phyloP scores from a whole-genome alignment of 1,139 yeast genomes.

The Yamadazyma dushanensis region DNA sequence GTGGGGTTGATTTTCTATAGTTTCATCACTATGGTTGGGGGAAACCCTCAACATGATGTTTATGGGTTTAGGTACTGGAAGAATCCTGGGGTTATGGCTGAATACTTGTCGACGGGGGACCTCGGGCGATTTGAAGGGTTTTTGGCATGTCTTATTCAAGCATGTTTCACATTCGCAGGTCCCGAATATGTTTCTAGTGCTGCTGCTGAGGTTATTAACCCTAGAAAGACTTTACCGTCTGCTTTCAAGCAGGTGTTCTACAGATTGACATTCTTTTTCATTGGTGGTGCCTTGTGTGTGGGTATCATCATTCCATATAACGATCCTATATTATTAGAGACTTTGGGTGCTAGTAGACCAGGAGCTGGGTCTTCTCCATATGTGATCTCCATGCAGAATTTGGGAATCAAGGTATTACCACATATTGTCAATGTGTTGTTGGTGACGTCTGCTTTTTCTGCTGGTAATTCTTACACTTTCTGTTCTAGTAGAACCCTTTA shows the following conservation, averaged over 20 bases:
- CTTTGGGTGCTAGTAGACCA: slow-evolving; percentile 36
- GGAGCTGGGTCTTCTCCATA: slow-evolving; percentile 78
- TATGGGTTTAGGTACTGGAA: slow-evolving; percentile 69
- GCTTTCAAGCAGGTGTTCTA: slow-evolving; percentile 76
- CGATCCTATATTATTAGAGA: slow-evolving; percentile 49
- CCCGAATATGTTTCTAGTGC: slow-evolving; percentile 68
- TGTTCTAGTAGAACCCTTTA: slow-evolving; percentile 46
- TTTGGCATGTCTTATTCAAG: slow-evolving; percentile 64
- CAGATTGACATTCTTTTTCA: slow-evolving; percentile 65
- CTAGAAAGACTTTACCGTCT: slow-evolving; percentile 71
- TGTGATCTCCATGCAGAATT: slow-evolving; percentile 49
- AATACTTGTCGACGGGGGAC: slow-evolving; percentile 30
- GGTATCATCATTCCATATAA: slow-evolving; percentile 75
- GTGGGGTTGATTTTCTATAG: slow-evolving; percentile 51
- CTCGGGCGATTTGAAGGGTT: slow-evolving; percentile 59
- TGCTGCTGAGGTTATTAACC: slow-evolving; percentile 75
- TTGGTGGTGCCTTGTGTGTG: slow-evolving; percentile 45
- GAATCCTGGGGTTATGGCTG: slow-evolving; percentile 60
- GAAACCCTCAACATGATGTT: slow-evolving; percentile 60
- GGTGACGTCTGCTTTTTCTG: slow-evolving; percentile 45
- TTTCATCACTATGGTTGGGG: slow-evolving; percentile 54
- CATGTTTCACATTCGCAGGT: slow-evolving; percentile 76
- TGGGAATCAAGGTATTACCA: slow-evolving; percentile 41
- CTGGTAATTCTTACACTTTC: slow-evolving; percentile 50
- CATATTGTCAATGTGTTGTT: slow-evolving; percentile 47